Conservation (phyloP, 345 rosid species). For the Xanthoceras sorbifolium region DNA sequence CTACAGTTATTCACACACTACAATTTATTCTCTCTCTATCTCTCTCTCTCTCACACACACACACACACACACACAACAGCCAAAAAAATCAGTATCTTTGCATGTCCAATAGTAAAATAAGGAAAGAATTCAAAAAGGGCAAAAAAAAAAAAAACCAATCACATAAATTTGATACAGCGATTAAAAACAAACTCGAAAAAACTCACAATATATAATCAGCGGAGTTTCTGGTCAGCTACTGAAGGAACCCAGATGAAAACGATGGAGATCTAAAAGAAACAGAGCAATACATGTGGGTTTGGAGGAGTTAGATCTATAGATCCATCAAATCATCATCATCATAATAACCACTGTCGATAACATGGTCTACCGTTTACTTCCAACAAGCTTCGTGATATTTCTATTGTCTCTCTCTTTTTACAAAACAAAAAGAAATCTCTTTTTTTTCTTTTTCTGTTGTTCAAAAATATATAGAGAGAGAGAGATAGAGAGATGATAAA, state of each 20-base stretch:
- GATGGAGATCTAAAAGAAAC: slow-evolving; percentile 61
- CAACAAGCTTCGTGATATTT: slow-evolving; percentile 1
- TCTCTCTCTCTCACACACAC: too few relatives aligned
- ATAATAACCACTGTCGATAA: slow-evolving; percentile 14
- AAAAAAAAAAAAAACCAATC: slow-evolving; percentile 7
- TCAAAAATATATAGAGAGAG: background rate
- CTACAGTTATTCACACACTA: slow-evolving; percentile 16
- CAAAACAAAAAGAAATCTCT: background rate
- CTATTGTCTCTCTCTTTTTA: background rate
- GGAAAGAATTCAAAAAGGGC: background rate
- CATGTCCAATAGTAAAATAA: slow-evolving; percentile 7
- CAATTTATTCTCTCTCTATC: background rate
- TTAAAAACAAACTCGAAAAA: background rate
- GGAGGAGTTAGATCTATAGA: slow-evolving; percentile 49
- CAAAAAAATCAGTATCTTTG: background rate
- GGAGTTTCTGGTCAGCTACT: slow-evolving; percentile 31
- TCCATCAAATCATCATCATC: slow-evolving; percentile 54
- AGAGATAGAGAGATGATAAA: background rate
- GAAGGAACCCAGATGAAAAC: slow-evolving; percentile 34
- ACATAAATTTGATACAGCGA: background rate
- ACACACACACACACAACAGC: too few relatives aligned
- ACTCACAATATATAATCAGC: slow-evolving; percentile 38
- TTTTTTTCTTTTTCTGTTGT: background rate
- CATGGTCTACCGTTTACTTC: background rate
- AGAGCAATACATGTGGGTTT: slow-evolving; percentile 44